Percentiles rank a stretch among this genome's conserved stretches.
Evolutionary conservation across 768 basidiomycete genomes (phyloP).

Genomic region (Mycena alexandri): DNA sequence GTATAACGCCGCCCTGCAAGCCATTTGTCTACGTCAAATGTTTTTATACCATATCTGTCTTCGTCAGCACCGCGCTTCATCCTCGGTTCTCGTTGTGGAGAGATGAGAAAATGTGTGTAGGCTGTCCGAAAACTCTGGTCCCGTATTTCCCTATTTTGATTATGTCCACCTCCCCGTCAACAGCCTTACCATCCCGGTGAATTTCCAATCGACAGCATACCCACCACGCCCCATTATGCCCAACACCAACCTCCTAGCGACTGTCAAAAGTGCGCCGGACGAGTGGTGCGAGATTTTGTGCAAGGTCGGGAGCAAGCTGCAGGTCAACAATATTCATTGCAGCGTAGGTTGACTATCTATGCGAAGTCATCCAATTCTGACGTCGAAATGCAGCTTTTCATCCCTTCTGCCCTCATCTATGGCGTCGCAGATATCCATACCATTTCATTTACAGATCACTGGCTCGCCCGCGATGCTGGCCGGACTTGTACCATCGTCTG

Average conservation of each 20-base stretch:
- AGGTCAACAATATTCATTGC: conserved; percentile 49
- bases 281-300: conserved; percentile 57
- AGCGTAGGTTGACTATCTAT: conserved; percentile 43
- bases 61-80: conserved; percentile 27
- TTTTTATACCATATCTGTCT: conserved; percentile 20
- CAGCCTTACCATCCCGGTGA: conserved; percentile 52
- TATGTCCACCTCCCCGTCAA: not conserved
- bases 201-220: conserved; percentile 50
- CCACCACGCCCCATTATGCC: conserved; percentile 53
- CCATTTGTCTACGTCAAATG: conserved; percentile 25
- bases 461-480: conserved; percentile 48
- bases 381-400: conserved; percentile 50
- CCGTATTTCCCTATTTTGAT: not conserved
- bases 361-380: conserved; percentile 4
- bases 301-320: conserved; percentile 40
- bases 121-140: not conserved
- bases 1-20: conserved; percentile 18
- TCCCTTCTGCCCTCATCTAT: conserved; percentile 55
- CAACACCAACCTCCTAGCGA: conserved; percentile 51
- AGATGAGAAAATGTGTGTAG: conserved; percentile 20
- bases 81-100: conserved; percentile 27
- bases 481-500: conserved; percentile 41
- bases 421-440: conserved; percentile 55
- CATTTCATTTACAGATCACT: conserved; percentile 58
- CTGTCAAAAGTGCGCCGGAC: conserved; percentile 58